A percentile compares a stretch with the other conserved stretches of the same genome.
Conservation (phyloP, 2,329 filamentous ascomycete species). For the Teratosphaeria gauchensis region DNA sequence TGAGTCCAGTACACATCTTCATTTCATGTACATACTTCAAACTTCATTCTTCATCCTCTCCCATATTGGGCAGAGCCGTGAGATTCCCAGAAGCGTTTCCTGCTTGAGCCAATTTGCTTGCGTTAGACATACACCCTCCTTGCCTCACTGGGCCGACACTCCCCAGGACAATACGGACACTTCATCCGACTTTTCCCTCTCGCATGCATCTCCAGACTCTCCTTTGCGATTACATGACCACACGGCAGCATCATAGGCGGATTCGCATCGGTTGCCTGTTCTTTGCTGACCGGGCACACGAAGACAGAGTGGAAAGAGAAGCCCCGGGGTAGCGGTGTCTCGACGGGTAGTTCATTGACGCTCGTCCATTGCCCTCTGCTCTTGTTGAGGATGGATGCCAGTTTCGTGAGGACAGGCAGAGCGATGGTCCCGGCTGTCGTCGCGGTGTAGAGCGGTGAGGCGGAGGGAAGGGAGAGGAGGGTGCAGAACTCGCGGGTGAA, state of each 20-base stretch:
- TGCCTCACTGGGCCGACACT: conserved; percentile 70
- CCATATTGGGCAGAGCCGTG: too few relatives aligned
- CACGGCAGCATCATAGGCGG: conserved; percentile 96
- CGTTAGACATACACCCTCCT: conserved; percentile 47
- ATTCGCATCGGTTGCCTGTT: conserved; percentile 86
- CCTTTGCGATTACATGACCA: conserved; percentile 83
- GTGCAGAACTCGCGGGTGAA: conserved; percentile 82
- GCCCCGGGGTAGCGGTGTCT: conserved; percentile 54
- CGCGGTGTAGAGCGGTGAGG: conserved; percentile 87
- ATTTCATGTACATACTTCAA: neutral
- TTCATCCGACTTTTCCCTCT: conserved; percentile 71
- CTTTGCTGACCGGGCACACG: conserved; percentile 93
- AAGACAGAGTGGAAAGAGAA: conserved; percentile 90
- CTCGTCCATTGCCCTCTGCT: conserved; percentile 92
- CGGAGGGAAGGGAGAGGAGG: conserved; percentile 76
- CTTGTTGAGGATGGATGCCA: conserved; percentile 78
- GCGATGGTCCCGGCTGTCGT: conserved; percentile 88
- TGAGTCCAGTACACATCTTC: neutral
- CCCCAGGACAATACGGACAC: conserved; percentile 88
- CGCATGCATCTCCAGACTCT: conserved; percentile 68
- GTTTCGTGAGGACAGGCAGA: conserved; percentile 77
- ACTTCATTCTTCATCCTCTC: neutral
- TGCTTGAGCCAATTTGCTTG: too few relatives aligned
- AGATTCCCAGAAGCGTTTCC: too few relatives aligned
- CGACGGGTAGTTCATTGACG: conserved; percentile 72